Percentiles rank a stretch among this genome's conserved stretches.
These are phyloP conservation scores for Russula emetica DNA, from an alignment of 768 basidiomycete species.

Conservation along the genomic window DNA sequence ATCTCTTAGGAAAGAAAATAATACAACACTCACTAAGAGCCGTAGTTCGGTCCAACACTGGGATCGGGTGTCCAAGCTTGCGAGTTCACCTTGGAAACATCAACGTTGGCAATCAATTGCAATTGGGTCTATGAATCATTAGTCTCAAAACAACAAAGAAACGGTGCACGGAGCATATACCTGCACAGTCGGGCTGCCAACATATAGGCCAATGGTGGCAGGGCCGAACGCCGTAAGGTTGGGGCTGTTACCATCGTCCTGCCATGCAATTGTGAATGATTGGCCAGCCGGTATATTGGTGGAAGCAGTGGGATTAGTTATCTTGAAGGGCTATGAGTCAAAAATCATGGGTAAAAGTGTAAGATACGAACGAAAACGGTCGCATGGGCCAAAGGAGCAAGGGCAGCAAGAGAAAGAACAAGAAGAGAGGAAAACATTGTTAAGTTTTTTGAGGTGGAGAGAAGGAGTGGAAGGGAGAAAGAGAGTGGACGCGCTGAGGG, in stretches of 20 bases:
- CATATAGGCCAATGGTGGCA: conserved; percentile 54
- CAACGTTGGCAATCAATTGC: conserved; percentile 47
- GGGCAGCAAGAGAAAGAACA: conserved; percentile 17
- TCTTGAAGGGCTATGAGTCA: conserved; percentile 35
- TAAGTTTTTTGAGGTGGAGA: neutral
- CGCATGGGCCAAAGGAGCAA: conserved; percentile 21
- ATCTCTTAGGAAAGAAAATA: neutral
- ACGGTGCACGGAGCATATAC: conserved; percentile 38
- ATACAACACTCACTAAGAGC: conserved; percentile 46
- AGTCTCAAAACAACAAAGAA: conserved; percentile 23
- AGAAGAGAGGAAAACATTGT: conserved; percentile 25
- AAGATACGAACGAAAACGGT: conserved; percentile 20
- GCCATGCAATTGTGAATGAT: conserved; percentile 50
- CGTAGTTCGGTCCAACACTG: conserved; percentile 50
- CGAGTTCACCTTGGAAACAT: conserved; percentile 48
- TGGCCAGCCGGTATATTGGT: conserved; percentile 50
- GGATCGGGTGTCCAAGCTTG: conserved; percentile 50
- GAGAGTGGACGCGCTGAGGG: conserved; percentile 17
- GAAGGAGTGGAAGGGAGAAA: conserved; percentile 24
- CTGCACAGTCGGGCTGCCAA: conserved; percentile 59
- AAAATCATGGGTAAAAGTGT: neutral
- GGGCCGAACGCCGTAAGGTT: conserved; percentile 49
- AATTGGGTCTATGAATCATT: conserved; percentile 46
- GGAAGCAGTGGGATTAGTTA: conserved; percentile 50
- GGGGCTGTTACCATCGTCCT: conserved; percentile 50